phyloP scores from a whole-genome alignment of 2,329 filamentous ascomycete species.

The Cordyceps cateniannulata region DNA sequence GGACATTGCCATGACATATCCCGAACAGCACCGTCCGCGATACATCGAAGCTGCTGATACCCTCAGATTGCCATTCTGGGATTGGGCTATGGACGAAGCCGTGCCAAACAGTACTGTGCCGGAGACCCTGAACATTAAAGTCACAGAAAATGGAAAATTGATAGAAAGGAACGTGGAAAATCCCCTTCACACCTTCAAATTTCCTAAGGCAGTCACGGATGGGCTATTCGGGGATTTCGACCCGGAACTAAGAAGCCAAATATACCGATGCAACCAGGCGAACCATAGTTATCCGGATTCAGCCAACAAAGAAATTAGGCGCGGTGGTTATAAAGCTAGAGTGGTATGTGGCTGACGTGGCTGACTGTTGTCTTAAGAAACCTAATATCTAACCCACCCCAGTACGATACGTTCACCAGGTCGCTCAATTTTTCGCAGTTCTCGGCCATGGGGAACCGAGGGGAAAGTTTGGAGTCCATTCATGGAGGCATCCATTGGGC shows the following conservation, averaged over 20 bases:
- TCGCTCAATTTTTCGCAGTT: slow-evolving; percentile 29
- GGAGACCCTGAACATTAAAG: slow-evolving; percentile 31
- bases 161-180: slow-evolving; percentile 36
- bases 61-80: slow-evolving; percentile 47
- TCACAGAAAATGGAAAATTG: slow-evolving; percentile 30
- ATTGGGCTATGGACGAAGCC: slow-evolving; percentile 40
- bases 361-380: not conserved
- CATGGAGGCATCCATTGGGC: slow-evolving; percentile 38
- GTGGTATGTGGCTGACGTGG: slow-evolving; percentile 31
- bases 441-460: slow-evolving; percentile 26
- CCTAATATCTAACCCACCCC: slow-evolving; percentile 10
- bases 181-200: slow-evolving; percentile 46
- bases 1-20: slow-evolving; percentile 39
- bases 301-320: slow-evolving; percentile 29
- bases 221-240: slow-evolving; percentile 32
- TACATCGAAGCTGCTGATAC: slow-evolving; percentile 40
- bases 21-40: slow-evolving; percentile 21
- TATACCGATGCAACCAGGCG: slow-evolving; percentile 32
- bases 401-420: slow-evolving; percentile 37
- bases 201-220: slow-evolving; percentile 33
- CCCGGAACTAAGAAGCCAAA: slow-evolving; percentile 25
- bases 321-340: slow-evolving; percentile 31
- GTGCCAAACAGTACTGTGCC: slow-evolving; percentile 36
- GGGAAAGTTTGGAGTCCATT: slow-evolving; percentile 36
- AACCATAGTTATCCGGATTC: slow-evolving; percentile 30